phyloP scores from a whole-genome alignment of 139 green algal species.

The Coelastrella sp. region DNA sequence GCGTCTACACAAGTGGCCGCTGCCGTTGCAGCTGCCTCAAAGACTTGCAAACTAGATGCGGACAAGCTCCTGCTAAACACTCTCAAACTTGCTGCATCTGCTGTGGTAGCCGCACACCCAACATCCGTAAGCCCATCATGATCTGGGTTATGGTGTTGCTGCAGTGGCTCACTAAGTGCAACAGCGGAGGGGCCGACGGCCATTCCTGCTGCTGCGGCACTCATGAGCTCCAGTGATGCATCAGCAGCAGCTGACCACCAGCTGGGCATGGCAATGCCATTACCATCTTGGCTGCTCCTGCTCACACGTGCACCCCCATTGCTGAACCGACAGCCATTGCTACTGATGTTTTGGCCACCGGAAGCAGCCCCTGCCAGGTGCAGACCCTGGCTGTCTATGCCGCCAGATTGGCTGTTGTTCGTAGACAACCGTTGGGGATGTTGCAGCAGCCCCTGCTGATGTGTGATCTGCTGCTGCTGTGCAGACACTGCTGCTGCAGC shows the following conservation, averaged over 20 bases:
- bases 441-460: too few species aligned
- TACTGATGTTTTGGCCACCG: background rate
- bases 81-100: conserved; percentile 1
- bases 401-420: too few species aligned
- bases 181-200: background rate
- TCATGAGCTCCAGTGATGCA: background rate
- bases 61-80: conserved; percentile 28
- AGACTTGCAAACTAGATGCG: conserved; percentile 10
- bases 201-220: background rate
- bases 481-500: too few species aligned
- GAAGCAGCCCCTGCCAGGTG: background rate
- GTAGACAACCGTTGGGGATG: too few species aligned
- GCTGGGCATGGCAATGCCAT: background rate
- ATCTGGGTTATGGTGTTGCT: background rate
- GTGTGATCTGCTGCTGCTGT: too few species aligned
- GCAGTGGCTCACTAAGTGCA: background rate
- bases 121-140: background rate
- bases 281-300: background rate
- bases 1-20: background rate
- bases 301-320: background rate
- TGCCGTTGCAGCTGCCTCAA: conserved; percentile 25
- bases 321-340: background rate
- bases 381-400: too few species aligned
- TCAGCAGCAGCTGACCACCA: background rate
- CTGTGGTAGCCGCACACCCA: background rate